Percentiles rank a stretch among this genome's conserved stretches.
Conservation (phyloP, 2,329 filamentous ascomycete genomes). For the Microsporum audouinii region DNA sequence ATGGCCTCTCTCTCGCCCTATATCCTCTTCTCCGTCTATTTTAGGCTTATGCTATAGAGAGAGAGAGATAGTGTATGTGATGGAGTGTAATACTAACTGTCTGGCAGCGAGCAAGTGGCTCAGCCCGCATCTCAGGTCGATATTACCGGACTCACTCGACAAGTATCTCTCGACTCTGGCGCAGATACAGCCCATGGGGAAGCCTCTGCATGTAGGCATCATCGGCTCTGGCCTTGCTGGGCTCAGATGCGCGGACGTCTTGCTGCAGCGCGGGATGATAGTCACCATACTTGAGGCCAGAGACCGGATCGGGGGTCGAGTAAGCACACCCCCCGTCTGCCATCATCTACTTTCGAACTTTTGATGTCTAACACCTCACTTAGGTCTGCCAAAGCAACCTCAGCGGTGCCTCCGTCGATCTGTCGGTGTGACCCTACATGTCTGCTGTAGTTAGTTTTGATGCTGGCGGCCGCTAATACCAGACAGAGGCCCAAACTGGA, state of each 20-base stretch:
- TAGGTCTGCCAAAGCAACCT: constrained; percentile 41
- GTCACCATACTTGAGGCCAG: constrained; percentile 52
- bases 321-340: constrained; percentile 22
- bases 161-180: not conserved
- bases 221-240: constrained; percentile 52
- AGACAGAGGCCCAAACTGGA: constrained; percentile 51
- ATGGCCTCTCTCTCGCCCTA: not conserved
- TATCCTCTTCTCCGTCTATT: not conserved
- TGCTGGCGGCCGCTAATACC: not conserved
- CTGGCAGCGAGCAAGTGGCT: constrained; percentile 12
- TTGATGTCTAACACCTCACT: constrained; percentile 9
- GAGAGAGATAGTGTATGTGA: not conserved
- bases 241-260: constrained; percentile 47
- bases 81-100: constrained; percentile 17
- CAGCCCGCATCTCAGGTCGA: constrained; percentile 6
- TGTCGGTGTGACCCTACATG: constrained; percentile 34
- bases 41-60: not conserved
- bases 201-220: constrained; percentile 43
- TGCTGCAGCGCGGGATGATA: constrained; percentile 43
- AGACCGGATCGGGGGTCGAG: constrained; percentile 47
- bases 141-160: constrained; percentile 1
- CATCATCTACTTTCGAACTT: not conserved
- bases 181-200: constrained; percentile 23
- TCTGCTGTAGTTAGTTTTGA: not conserved
- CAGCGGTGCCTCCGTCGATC: constrained; percentile 43